Evolutionary conservation across 805 yeast genomes (phyloP).

Genomic region (Teunomyces gatunensis): DNA sequence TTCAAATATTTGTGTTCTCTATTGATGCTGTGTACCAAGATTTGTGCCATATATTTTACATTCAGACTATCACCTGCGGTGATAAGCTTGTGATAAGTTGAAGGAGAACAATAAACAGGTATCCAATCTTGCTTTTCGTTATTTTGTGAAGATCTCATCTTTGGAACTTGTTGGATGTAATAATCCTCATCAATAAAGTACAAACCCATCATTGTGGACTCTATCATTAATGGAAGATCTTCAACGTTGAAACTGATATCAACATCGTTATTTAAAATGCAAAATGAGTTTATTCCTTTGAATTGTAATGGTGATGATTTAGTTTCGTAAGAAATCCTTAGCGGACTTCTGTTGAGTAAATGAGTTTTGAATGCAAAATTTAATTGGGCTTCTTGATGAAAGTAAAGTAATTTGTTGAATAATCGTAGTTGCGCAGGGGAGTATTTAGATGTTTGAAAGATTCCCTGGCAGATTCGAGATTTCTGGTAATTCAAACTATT

Average conservation of each 20-base stretch:
- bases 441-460: slow-evolving; percentile 29
- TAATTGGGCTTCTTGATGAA: slow-evolving; percentile 40
- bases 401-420: slow-evolving; percentile 49
- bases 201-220: slow-evolving; percentile 42
- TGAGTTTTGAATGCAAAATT: slow-evolving; percentile 23
- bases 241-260: slow-evolving; percentile 17
- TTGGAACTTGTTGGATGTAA: slow-evolving; percentile 4
- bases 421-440: slow-evolving; percentile 53
- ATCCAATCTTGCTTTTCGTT: not conserved
- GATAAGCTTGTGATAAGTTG: slow-evolving; percentile 9
- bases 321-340: slow-evolving; percentile 25
- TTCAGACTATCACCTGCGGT: not conserved
- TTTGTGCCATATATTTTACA: slow-evolving; percentile 46
- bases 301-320: slow-evolving; percentile 6
- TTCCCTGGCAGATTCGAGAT: slow-evolving; percentile 33
- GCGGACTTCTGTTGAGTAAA: slow-evolving; percentile 23
- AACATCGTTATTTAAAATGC: slow-evolving; percentile 21
- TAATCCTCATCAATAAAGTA: slow-evolving; percentile 25
- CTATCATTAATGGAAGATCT: slow-evolving; percentile 33
- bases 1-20: slow-evolving; percentile 38
- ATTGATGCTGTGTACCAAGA: slow-evolving; percentile 67
- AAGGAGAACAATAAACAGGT: slow-evolving; percentile 20
- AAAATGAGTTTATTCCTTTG: slow-evolving; percentile 24
- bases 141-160: not conserved
- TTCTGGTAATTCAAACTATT: slow-evolving; percentile 25